Conservation (phyloP, 306 rosid genomes). For the Albizia julibrissin region DNA sequence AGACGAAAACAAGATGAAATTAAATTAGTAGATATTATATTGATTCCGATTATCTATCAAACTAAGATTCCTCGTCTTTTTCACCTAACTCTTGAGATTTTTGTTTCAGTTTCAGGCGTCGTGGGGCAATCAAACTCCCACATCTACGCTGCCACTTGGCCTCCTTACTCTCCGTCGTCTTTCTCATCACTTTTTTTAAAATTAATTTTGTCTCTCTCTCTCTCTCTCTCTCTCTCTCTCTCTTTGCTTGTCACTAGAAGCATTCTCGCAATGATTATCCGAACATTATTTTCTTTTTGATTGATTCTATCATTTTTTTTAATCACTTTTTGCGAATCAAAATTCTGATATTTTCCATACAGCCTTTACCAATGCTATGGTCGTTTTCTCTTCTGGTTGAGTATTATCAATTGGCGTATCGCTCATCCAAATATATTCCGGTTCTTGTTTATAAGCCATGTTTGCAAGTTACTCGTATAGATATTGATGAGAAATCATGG, state of each 20-base stretch:
- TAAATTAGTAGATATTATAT: not conserved
- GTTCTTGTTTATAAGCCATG: too few species aligned
- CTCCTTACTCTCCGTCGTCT: not conserved
- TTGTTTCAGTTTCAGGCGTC: not conserved
- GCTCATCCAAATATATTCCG: too few species aligned
- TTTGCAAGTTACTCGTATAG: too few species aligned
- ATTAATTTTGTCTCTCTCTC: not conserved
- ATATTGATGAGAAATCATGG: too few species aligned
- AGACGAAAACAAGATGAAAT: not conserved
- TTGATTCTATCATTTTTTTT: not conserved
- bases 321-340: not conserved
- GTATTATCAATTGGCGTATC: too few species aligned
- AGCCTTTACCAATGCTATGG: not conserved
- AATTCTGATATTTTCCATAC: too few species aligned
- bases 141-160: not conserved
- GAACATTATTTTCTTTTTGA: not conserved
- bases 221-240: too few species aligned
- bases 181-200: not conserved
- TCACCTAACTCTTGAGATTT: not conserved
- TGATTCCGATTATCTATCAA: not conserved
- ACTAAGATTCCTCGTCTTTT: not conserved
- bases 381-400: too few species aligned
- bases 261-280: not conserved
- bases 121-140: not conserved
- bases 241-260: too few species aligned